Evolutionary conservation across 2,329 filamentous ascomycete genomes (phyloP).

Genomic region (Dactylellina parvicollis): DNA sequence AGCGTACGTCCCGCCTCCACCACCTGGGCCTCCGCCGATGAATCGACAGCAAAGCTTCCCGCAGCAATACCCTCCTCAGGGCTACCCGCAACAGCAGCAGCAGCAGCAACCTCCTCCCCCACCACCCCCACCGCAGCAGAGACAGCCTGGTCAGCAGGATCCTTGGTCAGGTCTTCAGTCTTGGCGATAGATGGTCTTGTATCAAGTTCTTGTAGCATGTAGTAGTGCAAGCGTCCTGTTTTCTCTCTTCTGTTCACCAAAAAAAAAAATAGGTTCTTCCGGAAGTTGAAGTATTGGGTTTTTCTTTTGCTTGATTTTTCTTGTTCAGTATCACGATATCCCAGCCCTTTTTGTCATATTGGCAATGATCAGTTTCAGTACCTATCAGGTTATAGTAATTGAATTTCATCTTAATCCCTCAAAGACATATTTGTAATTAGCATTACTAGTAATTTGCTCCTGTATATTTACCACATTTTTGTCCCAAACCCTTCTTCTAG

Average conservation of each 20-base stretch:
- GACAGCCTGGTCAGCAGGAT: constrained; percentile 60
- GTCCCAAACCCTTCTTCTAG: not conserved
- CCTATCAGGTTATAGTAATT: constrained; percentile 20
- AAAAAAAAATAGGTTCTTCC: constrained; percentile 15
- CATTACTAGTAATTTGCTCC: constrained; percentile 24
- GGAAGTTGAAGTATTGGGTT: constrained; percentile 6
- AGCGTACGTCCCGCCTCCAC: constrained; percentile 72
- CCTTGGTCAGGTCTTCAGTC: constrained; percentile 59
- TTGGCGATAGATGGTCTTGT: constrained; percentile 55
- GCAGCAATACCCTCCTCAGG: constrained; percentile 62
- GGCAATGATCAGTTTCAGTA: not conserved
- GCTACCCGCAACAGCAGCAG: constrained; percentile 54
- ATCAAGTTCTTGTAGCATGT: not conserved
- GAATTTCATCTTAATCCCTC: constrained; percentile 1
- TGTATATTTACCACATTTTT: constrained; percentile 39
- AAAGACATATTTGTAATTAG: constrained; percentile 38
- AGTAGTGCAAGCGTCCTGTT: not conserved
- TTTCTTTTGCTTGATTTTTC: constrained; percentile 3
- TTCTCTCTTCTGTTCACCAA: constrained; percentile 12
- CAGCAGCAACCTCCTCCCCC: constrained; percentile 55
- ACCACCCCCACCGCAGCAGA: constrained; percentile 36
- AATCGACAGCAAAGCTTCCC: constrained; percentile 71
- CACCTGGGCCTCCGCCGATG: constrained; percentile 71
- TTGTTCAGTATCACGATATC: constrained; percentile 43
- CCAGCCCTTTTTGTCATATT: constrained; percentile 27